phyloP scores from a whole-genome alignment of 495 filamentous ascomycete species.

The Choiromyces venosus region DNA sequence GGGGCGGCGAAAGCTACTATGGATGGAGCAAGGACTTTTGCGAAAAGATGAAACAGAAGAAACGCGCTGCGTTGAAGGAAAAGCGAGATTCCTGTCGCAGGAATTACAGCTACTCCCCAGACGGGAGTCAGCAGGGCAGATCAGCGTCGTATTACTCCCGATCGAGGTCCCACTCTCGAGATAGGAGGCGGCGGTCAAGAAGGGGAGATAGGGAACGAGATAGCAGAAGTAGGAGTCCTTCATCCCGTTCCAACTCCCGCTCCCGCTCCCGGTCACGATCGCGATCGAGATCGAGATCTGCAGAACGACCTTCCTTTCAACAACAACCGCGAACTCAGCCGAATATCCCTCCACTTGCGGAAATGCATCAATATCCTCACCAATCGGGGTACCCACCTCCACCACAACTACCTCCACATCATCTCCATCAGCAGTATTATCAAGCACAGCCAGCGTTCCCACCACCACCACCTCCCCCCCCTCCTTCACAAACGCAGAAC shows the following conservation, averaged over 20 bases:
- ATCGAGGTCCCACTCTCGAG: not conserved
- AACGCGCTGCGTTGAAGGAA: slow-evolving; percentile 41
- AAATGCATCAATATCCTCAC: slow-evolving; percentile 5
- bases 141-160: slow-evolving; percentile 1
- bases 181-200: not conserved
- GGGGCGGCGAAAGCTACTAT: slow-evolving; percentile 68
- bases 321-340: slow-evolving; percentile 1
- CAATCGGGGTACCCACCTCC: slow-evolving; percentile 6
- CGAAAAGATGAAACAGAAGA: slow-evolving; percentile 67
- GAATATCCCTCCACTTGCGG: slow-evolving; percentile 6
- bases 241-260: slow-evolving; percentile 9
- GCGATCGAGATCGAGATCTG: slow-evolving; percentile 10
- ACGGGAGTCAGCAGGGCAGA: not conserved
- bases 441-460: slow-evolving; percentile 11
- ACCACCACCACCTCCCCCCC: slow-evolving; percentile 11
- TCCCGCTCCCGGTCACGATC: slow-evolving; percentile 18
- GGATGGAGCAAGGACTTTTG: slow-evolving; percentile 81
- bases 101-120: not conserved
- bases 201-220: slow-evolving; percentile 3
- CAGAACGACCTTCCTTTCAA: slow-evolving; percentile 1
- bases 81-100: slow-evolving; percentile 13
- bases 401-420: slow-evolving; percentile 13
- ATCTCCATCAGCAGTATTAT: slow-evolving; percentile 11
- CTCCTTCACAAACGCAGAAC: slow-evolving; percentile 14
- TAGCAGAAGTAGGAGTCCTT: slow-evolving; percentile 14